These are phyloP conservation scores for Pseudogymnoascus verrucosus DNA, from an alignment of 2,329 filamentous ascomycete genomes.

Conservation along the genomic window DNA sequence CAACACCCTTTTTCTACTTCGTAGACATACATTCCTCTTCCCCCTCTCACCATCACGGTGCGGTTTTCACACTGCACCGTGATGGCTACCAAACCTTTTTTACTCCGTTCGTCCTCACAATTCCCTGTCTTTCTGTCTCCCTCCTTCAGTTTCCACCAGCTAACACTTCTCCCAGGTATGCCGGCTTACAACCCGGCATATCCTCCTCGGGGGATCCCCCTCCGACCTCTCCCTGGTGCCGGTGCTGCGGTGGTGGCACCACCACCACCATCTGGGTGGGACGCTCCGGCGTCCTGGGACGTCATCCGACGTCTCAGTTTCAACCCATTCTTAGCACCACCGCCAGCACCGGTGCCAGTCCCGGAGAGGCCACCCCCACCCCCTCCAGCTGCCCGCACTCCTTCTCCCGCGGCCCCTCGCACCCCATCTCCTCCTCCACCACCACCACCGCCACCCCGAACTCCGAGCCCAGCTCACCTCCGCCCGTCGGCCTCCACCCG, in stretches of 20 bases:
- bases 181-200: neutral
- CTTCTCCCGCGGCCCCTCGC: neutral
- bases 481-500: neutral
- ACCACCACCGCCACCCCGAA: neutral
- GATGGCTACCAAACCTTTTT: neutral
- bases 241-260: no score
- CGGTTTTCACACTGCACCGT: neutral
- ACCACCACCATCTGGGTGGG: neutral
- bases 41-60: neutral
- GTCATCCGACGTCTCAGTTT: neutral
- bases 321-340: neutral
- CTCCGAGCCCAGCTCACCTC: neutral
- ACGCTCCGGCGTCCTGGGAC: neutral
- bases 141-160: neutral
- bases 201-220: neutral
- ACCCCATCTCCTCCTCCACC: neutral
- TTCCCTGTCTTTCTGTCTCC: neutral
- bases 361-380: no score
- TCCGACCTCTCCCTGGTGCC: neutral
- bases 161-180: neutral
- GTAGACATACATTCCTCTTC: neutral
- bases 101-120: neutral
- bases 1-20: neutral
- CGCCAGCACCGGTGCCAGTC: neutral
- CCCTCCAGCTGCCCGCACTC: neutral